Evolutionary conservation across 2,329 filamentous ascomycete genomes (phyloP).

Genomic region (Ascochyta rabiei): DNA sequence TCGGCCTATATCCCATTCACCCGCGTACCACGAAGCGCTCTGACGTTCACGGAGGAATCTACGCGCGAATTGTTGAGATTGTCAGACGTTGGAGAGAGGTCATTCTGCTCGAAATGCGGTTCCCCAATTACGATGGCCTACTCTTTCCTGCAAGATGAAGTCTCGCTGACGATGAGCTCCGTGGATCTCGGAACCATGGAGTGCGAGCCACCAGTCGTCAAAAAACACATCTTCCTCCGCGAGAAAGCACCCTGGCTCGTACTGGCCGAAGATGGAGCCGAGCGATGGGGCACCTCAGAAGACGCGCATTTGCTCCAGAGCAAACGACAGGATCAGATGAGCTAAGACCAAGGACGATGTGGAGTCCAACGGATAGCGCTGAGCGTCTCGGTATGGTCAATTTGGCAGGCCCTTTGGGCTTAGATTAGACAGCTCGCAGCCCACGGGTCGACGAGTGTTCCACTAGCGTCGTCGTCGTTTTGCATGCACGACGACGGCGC

Average conservation of each 20-base stretch:
- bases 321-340: background rate
- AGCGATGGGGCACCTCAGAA: slow-evolving; percentile 29
- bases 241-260: slow-evolving; percentile 46
- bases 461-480: slow-evolving; percentile 8
- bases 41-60: slow-evolving; percentile 44
- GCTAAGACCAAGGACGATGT: no score
- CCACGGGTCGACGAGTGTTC: background rate
- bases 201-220: slow-evolving; percentile 36
- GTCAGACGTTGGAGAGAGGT: slow-evolving; percentile 51
- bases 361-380: background rate
- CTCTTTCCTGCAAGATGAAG: slow-evolving; percentile 36
- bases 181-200: slow-evolving; percentile 51
- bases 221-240: slow-evolving; percentile 53
- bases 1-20: slow-evolving; percentile 54
- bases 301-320: slow-evolving; percentile 23
- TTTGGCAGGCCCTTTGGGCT: background rate
- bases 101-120: slow-evolving; percentile 55
- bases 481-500: slow-evolving; percentile 1
- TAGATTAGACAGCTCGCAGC: slow-evolving; percentile 6
- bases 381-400: background rate
- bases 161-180: slow-evolving; percentile 49
- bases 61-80: slow-evolving; percentile 44
- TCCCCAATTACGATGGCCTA: slow-evolving; percentile 55
- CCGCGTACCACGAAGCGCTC: slow-evolving; percentile 40
- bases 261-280: slow-evolving; percentile 37